Base-by-base conservation (phyloP, 768 basidiomycete species). In the Lactarius vividus region DNA sequence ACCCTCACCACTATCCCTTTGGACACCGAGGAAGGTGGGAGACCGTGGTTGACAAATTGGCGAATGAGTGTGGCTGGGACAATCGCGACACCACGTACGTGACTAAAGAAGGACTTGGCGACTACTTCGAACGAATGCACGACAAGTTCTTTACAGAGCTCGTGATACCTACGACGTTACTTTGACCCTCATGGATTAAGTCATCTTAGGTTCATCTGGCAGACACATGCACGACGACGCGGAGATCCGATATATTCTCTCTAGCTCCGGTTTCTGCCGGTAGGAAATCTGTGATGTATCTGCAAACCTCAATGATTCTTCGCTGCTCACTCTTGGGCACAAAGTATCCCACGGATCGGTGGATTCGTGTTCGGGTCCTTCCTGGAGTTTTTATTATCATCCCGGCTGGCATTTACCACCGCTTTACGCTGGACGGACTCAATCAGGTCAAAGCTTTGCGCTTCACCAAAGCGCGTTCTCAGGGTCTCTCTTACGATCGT, bases 211-310 rank as follows among this genome's bases (percentile, higher is more conserved):
- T 33, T 26, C 2, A 60, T 57, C 29, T 0, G 31, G 13, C 68
- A 92, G 91, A 71, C 94, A 96, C 72, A 83, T 97, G 80, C 95
- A 96, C 71, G 94, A 97, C 75, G 95, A 97, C 71, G 94, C 96
- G 73, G 95, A 97, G 76, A 95, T 96, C 72, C 82, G 95, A 13
- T 97, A 92, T 72, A 87, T 96, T 72, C 82, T 93, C 53, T 80
- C 83, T 1, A 95, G 95, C n/a, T 86, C 84, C 44, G 94, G 93
- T 0, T 97, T 86, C 81, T 97, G 96, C 7, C 31, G 9, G 31
- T 31, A 8, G 73, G 96, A 97, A 70, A 85, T 91, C 69, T 62
- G 86, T 70, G 37, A 23, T 46, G 2, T 49, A 1, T 26, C 40
- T 37, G 11, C 46, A 23, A 23, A 11, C 31, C 31, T 31, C n/a